Conservation (phyloP, 257 asterid species). For the Fraxinus anomala region DNA sequence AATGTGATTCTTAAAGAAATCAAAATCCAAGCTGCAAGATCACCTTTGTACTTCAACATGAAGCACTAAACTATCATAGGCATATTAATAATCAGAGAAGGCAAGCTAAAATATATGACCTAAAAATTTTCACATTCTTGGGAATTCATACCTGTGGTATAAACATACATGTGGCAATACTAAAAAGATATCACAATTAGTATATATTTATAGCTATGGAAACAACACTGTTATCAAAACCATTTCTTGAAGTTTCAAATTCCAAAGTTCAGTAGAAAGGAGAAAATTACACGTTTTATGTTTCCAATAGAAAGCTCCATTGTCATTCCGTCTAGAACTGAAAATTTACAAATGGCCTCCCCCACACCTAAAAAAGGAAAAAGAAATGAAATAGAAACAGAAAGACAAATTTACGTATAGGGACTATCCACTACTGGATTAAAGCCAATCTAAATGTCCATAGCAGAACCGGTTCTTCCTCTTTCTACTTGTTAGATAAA, state of each 20-base stretch:
- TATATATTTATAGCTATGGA: neutral
- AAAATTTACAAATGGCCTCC: neutral
- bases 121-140: neutral
- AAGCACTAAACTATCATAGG: neutral
- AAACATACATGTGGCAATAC: too few species aligned
- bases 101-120: neutral
- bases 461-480: neutral
- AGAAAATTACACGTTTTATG: neutral
- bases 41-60: neutral
- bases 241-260: neutral
- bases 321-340: neutral
- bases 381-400: neutral
- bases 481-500: constrained; percentile 5
- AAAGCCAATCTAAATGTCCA: neutral
- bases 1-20: neutral
- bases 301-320: neutral
- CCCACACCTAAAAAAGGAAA: neutral
- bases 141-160: neutral
- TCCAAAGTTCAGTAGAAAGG: neutral
- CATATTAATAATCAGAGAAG: neutral
- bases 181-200: neutral
- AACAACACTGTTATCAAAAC: neutral
- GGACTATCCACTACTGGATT: neutral
- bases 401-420: neutral
- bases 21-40: neutral